These are phyloP conservation scores for Sphagnum fallax DNA, from an alignment of 228 moss, liverwort and hornwort species.

Conservation along the genomic window DNA sequence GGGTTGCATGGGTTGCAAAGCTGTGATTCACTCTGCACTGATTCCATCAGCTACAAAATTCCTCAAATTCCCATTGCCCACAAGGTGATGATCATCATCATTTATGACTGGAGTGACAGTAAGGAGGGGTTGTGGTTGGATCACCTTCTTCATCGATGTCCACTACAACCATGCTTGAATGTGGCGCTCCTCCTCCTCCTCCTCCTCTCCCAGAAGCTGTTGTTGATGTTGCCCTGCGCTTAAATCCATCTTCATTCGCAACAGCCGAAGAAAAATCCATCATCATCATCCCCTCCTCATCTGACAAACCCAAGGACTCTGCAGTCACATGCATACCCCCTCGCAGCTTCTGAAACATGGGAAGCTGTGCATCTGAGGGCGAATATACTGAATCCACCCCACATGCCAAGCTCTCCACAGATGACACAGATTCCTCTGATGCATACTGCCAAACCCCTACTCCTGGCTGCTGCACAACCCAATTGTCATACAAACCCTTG, in stretches of 20 bases:
- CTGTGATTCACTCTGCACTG: constrained; percentile 15
- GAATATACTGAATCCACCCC: constrained; percentile 42
- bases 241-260: constrained; percentile 28
- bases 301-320: constrained; percentile 46
- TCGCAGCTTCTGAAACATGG: constrained; percentile 48
- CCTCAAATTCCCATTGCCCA: too few species aligned
- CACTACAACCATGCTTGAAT: constrained; percentile 23
- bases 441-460: constrained; percentile 42
- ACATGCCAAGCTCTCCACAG: constrained; percentile 38
- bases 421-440: constrained; percentile 49
- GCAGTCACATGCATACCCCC: constrained; percentile 35
- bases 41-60: constrained; percentile 19
- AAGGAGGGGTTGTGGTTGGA: too few species aligned
- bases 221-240: constrained; percentile 42
- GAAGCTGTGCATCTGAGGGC: constrained; percentile 26
- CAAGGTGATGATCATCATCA: too few species aligned
- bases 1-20: too few species aligned
- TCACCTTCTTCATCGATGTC: constrained; percentile 71
- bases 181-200: constrained; percentile 27
- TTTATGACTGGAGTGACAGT: too few species aligned
- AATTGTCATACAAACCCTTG: constrained; percentile 51
- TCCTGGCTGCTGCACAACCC: constrained; percentile 33
- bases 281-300: constrained; percentile 38
- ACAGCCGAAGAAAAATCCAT: too few species aligned
- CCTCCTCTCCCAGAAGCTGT: constrained; percentile 49